Percentiles rank a stretch among this genome's conserved stretches.
These are phyloP conservation scores for Triticum timopheevii DNA, from an alignment of 176 grass and related monocot species.

Conservation along the genomic window DNA sequence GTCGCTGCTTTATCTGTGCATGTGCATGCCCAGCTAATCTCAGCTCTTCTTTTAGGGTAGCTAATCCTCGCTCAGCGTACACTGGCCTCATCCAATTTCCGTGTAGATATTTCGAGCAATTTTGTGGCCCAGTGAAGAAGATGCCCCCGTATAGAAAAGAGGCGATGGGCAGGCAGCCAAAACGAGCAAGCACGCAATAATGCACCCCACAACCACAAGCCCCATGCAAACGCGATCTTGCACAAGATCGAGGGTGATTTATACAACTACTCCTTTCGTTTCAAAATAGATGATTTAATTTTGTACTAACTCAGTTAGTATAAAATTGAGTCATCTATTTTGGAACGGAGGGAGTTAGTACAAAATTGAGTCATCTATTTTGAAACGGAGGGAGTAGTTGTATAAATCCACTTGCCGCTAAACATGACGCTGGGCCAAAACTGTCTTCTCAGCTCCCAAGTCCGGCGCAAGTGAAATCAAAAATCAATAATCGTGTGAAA, in stretches of 20 bases:
- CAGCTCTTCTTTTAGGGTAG: background rate
- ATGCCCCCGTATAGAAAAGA: background rate
- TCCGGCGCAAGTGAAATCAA: background rate
- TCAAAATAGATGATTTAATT: too few species aligned
- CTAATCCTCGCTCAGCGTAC: background rate
- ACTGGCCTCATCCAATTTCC: background rate
- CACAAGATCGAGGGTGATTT: constrained; percentile 4
- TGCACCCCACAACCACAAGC: background rate
- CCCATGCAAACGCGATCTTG: background rate
- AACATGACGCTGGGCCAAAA: background rate
- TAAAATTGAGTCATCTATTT: too few species aligned
- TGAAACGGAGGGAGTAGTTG: background rate
- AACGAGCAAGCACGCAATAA: constrained; percentile 11
- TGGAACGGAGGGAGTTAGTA: too few species aligned
- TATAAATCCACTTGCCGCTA: background rate
- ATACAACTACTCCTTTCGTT: background rate
- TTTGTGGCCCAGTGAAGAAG: constrained; percentile 17
- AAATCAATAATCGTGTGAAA: background rate
- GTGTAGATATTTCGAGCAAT: background rate
- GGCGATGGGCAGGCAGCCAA: background rate
- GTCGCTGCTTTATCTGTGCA: too few species aligned
- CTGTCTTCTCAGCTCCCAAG: background rate
- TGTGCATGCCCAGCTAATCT: background rate
- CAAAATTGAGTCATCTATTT: too few species aligned
- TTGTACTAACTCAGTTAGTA: too few species aligned